Evolutionary conservation across 78 protist species (phyloP).

Genomic region (Polysphondylium violaceum): DNA sequence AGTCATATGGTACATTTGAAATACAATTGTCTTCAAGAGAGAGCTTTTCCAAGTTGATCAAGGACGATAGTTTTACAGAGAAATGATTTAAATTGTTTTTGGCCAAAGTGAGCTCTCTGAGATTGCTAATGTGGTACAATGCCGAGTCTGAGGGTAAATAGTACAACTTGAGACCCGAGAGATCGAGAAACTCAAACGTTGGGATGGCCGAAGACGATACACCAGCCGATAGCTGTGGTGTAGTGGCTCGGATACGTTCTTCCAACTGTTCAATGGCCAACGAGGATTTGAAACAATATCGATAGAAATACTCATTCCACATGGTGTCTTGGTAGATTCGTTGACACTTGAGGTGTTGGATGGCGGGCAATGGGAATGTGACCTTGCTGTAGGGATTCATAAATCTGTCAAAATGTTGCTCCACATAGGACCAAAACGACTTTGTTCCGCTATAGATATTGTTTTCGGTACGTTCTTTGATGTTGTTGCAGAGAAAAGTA

Average conservation of each 20-base stretch:
- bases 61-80: neutral
- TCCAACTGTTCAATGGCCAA: slow-evolving; percentile 53
- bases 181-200: slow-evolving; percentile 20
- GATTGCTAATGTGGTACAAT: neutral
- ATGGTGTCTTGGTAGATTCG: slow-evolving; percentile 64
- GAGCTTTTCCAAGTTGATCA: slow-evolving; percentile 33
- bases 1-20: slow-evolving; percentile 35
- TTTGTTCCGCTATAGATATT: slow-evolving; percentile 21
- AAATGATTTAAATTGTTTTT: slow-evolving; percentile 60
- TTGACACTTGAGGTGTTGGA: slow-evolving; percentile 23
- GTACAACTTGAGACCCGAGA: slow-evolving; percentile 3
- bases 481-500: slow-evolving; percentile 63
- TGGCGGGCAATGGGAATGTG: neutral
- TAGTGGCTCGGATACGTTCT: slow-evolving; percentile 8
- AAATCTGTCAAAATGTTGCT: slow-evolving; percentile 2
- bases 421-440: slow-evolving; percentile 60
- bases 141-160: slow-evolving; percentile 12
- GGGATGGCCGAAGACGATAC: neutral
- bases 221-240: neutral
- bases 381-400: neutral
- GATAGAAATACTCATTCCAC: slow-evolving; percentile 77
- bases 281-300: slow-evolving; percentile 54
- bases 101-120: slow-evolving; percentile 35
- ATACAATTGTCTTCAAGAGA: slow-evolving; percentile 62
- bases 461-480: slow-evolving; percentile 35